These are phyloP conservation scores for Rhodosporidiobolus sp. DNA, from an alignment of 768 basidiomycete genomes.

Conservation along the genomic window DNA sequence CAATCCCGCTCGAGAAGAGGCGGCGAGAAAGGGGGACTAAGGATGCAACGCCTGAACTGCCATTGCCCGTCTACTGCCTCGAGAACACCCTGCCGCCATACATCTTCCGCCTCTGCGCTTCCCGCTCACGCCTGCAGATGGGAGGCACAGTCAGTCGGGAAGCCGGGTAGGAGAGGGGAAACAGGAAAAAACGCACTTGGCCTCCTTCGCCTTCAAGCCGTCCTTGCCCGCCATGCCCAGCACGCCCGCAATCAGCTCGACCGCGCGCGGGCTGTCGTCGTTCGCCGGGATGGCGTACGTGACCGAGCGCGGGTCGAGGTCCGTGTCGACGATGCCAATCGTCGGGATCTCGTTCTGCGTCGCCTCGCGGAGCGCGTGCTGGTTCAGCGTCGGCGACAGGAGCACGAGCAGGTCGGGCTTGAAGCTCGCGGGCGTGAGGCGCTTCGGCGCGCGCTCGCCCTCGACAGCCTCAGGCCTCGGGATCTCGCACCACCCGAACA, in stretches of 20 bases:
- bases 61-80: not conserved
- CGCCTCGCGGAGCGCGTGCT: constrained; percentile 82
- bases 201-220: constrained; percentile 44
- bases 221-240: constrained; percentile 76
- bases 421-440: constrained; percentile 55
- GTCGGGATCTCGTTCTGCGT: constrained; percentile 86
- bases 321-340: constrained; percentile 88
- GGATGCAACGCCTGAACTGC: not conserved
- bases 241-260: constrained; percentile 84
- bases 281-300: constrained; percentile 99
- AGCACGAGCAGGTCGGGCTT: constrained; percentile 85
- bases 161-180: not conserved
- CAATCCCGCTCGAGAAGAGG: no score
- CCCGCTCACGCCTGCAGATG: not conserved
- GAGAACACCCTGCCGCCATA: not conserved
- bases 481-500: constrained; percentile 58
- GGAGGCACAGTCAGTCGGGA: not conserved
- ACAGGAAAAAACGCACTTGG: constrained; percentile 6
- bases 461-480: not conserved
- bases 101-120: not conserved
- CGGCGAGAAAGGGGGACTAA: no score
- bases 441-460: not conserved
- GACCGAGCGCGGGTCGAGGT: constrained; percentile 90
- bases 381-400: constrained; percentile 80
- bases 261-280: constrained; percentile 85